phyloP scores from a whole-genome alignment of 768 basidiomycete genomes.

The Russula emetica region DNA sequence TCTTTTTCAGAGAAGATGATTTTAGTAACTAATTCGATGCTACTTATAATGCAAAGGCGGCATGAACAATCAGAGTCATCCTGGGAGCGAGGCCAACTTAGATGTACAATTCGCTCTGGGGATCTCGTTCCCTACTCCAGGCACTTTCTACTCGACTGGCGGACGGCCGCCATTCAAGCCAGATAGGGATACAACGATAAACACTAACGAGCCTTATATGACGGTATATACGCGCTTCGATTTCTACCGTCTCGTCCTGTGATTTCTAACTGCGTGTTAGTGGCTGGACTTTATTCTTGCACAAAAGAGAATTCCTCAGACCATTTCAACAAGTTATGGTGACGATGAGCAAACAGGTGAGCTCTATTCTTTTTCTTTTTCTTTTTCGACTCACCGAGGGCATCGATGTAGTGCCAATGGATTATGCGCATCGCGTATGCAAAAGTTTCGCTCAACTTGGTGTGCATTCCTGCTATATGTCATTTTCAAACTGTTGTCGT shows the following conservation, averaged over 20 bases:
- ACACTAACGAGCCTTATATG: slow-evolving; percentile 50
- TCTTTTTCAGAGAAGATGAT: neutral
- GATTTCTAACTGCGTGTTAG: slow-evolving; percentile 31
- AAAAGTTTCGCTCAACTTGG: slow-evolving; percentile 58
- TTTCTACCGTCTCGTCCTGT: neutral
- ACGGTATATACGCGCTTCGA: slow-evolving; percentile 34
- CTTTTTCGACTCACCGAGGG: slow-evolving; percentile 20
- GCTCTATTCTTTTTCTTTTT: slow-evolving; percentile 39
- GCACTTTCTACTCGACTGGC: slow-evolving; percentile 57
- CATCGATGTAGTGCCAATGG: slow-evolving; percentile 45
- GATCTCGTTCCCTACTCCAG: slow-evolving; percentile 55
- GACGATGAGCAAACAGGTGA: slow-evolving; percentile 67
- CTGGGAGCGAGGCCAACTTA: slow-evolving; percentile 62
- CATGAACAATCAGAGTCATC: slow-evolving; percentile 53
- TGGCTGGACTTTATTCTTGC: slow-evolving; percentile 61
- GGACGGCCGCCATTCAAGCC: slow-evolving; percentile 58
- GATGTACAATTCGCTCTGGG: slow-evolving; percentile 68
- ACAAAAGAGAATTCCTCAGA: slow-evolving; percentile 46
- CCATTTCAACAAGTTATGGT: slow-evolving; percentile 69
- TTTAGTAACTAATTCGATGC: neutral
- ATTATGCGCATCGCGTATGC: slow-evolving; percentile 58
- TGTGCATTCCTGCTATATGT: slow-evolving; percentile 28
- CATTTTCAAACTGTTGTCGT: neutral
- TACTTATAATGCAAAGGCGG: slow-evolving; percentile 39
- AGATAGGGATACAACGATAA: slow-evolving; percentile 38